These are phyloP conservation scores for Neurospora sp. DNA, from an alignment of 495 filamentous ascomycete genomes.

Conservation along the genomic window DNA sequence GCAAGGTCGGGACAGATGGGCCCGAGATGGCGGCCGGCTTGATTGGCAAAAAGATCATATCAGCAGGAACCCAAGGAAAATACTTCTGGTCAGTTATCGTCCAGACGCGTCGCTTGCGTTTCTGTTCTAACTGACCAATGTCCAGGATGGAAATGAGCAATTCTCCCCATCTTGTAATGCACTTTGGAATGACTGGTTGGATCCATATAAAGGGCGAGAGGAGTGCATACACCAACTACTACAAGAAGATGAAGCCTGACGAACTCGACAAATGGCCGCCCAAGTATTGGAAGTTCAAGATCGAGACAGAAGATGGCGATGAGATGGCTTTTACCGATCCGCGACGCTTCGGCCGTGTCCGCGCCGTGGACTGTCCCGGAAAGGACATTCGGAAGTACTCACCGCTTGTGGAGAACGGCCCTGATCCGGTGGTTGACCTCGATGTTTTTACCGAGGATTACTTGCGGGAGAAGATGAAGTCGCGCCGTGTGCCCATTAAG, in stretches of 20 bases:
- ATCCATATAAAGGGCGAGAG: conserved; percentile 69
- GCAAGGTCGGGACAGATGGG: conserved; percentile 74
- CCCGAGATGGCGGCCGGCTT: conserved; percentile 61
- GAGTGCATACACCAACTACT: conserved; percentile 57
- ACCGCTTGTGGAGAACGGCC: conserved; percentile 82
- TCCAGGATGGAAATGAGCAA: conserved; percentile 36
- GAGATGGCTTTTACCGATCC: conserved; percentile 79
- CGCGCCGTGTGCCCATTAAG: conserved; percentile 76
- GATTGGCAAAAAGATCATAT: conserved; percentile 63
- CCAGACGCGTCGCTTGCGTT: neutral
- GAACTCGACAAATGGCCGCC: conserved; percentile 71
- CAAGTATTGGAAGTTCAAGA: conserved; percentile 75
- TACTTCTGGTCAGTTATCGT: conserved; percentile 65
- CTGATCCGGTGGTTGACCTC: conserved; percentile 81
- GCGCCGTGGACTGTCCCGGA: conserved; percentile 70
- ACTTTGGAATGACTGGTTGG: conserved; percentile 84
- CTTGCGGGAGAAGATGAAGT: conserved; percentile 55
- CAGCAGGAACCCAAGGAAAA: conserved; percentile 80
- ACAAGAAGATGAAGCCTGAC: conserved; percentile 52
- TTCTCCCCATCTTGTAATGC: conserved; percentile 81
- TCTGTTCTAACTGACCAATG: neutral
- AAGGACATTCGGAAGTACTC: conserved; percentile 62
- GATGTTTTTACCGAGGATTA: conserved; percentile 64
- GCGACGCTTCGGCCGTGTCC: conserved; percentile 64
- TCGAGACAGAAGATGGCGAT: conserved; percentile 52